Base-by-base conservation (phyloP, 2,329 filamentous ascomycete species). In the Paecilomyces formosus region DNA sequence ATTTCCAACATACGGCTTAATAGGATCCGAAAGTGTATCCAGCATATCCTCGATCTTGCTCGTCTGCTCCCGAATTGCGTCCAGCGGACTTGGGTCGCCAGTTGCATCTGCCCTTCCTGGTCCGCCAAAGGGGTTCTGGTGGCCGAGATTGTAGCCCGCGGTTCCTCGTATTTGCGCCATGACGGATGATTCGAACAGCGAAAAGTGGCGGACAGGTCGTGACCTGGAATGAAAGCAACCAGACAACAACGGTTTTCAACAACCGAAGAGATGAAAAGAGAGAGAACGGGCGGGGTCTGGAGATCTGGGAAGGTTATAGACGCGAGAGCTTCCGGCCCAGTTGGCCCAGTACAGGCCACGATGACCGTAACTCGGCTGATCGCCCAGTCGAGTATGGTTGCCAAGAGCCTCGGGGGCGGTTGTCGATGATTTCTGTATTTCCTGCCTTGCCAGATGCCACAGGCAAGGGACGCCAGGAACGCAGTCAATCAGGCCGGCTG, bases 1-100 rank as follows among this genome's bases (percentile, higher is more conserved):
- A 6, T 8, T 21, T 45, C 18, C n/a, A 45, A 86, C 89, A 74
- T 84, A 99, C 89, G 94, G 94, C 83, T 96, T 97, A 66, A 97
- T 78, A 54, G 94, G 94, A 72, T 96, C 93, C 70, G 91, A 88
- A 70, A 92, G 66, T 28, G 85, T 90, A 76, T 97, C 94, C 72
- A 99, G 78, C 73, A 90, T 79, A 74, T 99, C 94, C 79, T 99
- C 94, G 65, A 99, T 93, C 83, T 97, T 97, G 87, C 90, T 96
- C 55, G 94, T 99, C 77, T 97, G 92, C 75, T 92, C 86, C 64
- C 94, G 85, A 72, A 99, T 91, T 68, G 90, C 84, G 75, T 97
- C 94, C 66, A 99, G 85, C 59, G 88, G 86, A 74, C 85, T 90
- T 54, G 88, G 84, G 68, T 92, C 87, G 71, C 82, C 84, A 59